phyloP scores from a whole-genome alignment of 139 green algal genomes.

The Chara braunii region DNA sequence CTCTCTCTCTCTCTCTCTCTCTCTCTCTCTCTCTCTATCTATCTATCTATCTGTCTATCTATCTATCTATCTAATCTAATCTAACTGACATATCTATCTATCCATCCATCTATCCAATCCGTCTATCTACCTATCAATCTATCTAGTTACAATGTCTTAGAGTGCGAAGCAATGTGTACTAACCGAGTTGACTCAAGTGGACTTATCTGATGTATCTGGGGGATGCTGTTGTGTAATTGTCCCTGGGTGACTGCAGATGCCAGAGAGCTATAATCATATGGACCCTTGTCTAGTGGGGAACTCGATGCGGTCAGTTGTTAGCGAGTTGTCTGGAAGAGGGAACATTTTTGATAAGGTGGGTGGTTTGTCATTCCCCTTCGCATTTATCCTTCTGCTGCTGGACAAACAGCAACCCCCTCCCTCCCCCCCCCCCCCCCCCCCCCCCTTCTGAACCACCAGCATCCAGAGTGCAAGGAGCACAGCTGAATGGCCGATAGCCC shows the following conservation, averaged over 20 bases:
- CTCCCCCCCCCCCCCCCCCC: background rate
- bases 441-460: background rate
- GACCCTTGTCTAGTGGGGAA: conserved; percentile 45
- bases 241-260: conserved; percentile 44
- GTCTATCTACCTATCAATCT: too few species aligned
- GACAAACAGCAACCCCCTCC: background rate
- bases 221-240: too few species aligned
- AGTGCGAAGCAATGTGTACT: too few species aligned
- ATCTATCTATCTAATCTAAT: too few species aligned
- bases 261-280: conserved; percentile 48
- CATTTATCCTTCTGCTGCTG: background rate
- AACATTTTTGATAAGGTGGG: conserved; percentile 43
- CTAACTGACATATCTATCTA: too few species aligned
- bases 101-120: too few species aligned
- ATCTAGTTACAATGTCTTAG: too few species aligned
- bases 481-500: too few species aligned
- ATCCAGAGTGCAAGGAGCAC: too few species aligned
- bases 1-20: background rate
- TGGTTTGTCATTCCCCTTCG: background rate
- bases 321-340: conserved; percentile 39
- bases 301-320: conserved; percentile 42
- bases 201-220: too few species aligned
- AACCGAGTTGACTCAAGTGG: too few species aligned
- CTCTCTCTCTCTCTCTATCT: background rate
- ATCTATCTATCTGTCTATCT: too few species aligned